Percentiles rank a stretch among this genome's conserved stretches.
Conservation (phyloP, 495 filamentous ascomycete genomes). For the Aspergillus ellipticus region DNA sequence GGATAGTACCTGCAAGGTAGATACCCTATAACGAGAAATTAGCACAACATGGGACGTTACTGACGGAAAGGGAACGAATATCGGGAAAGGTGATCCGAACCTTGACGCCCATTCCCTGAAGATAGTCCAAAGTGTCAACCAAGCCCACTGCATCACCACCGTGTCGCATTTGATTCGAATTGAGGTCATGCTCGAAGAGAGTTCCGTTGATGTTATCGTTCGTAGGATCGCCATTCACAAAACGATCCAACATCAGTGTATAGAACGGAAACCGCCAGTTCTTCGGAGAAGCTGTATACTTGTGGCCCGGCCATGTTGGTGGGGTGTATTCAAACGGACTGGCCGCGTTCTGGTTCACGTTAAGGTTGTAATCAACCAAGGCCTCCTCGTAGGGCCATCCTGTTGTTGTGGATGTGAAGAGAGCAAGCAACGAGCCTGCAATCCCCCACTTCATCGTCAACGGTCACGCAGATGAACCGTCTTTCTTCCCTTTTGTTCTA, state of each 20-base stretch:
- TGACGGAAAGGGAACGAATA: not conserved
- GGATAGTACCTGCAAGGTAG: slow-evolving; percentile 64
- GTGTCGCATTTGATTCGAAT: slow-evolving; percentile 69
- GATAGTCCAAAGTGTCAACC: slow-evolving; percentile 64
- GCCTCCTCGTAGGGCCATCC: slow-evolving; percentile 55
- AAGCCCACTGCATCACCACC: slow-evolving; percentile 67
- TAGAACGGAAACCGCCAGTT: slow-evolving; percentile 75
- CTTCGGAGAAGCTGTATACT: slow-evolving; percentile 53
- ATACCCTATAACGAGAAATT: slow-evolving; percentile 45
- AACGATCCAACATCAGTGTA: slow-evolving; percentile 66
- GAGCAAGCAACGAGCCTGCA: slow-evolving; percentile 23
- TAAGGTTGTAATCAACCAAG: slow-evolving; percentile 57
- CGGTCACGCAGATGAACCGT: slow-evolving; percentile 8
- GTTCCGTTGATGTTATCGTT: slow-evolving; percentile 72
- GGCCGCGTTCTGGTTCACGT: slow-evolving; percentile 56
- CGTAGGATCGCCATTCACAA: slow-evolving; percentile 66
- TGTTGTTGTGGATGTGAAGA: slow-evolving; percentile 24
- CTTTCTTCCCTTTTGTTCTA: slow-evolving; percentile 9
- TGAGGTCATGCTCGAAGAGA: slow-evolving; percentile 63
- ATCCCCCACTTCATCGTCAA: slow-evolving; percentile 35
- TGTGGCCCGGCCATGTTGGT: slow-evolving; percentile 50
- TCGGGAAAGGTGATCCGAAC: slow-evolving; percentile 24
- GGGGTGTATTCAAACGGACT: slow-evolving; percentile 61
- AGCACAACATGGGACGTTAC: not conserved
- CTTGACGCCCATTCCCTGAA: slow-evolving; percentile 74